These are phyloP conservation scores for Pythium sp. DNA, from an alignment of 352 stramenopile genomes.

Conservation along the genomic window DNA sequence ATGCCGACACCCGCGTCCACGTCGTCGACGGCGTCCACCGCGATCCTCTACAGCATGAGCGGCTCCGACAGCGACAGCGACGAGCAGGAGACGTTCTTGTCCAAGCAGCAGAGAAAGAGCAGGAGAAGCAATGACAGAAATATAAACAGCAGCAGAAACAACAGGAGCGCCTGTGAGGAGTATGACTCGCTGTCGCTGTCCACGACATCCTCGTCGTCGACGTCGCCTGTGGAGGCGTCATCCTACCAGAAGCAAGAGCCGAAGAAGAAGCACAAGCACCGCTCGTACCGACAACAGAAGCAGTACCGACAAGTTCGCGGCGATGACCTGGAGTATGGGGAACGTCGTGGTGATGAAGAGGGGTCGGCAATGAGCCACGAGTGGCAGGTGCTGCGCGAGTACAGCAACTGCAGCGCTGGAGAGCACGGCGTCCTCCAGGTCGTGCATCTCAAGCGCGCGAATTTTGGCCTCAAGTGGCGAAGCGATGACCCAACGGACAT, in stretches of 20 bases:
- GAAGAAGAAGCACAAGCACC: conserved; percentile 3
- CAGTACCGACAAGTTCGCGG: neutral
- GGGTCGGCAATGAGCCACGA: conserved; percentile 2
- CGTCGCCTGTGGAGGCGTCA: neutral
- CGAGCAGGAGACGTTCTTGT: conserved; percentile 9
- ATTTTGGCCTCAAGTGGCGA: conserved; percentile 53
- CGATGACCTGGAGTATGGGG: conserved; percentile 11
- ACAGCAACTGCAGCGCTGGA: neutral
- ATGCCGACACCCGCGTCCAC: conserved; percentile 14
- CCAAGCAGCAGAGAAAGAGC: neutral
- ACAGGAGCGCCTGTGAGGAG: neutral
- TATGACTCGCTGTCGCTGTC: neutral
- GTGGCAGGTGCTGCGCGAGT: conserved; percentile 20
- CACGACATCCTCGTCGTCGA: neutral
- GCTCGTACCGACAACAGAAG: neutral
- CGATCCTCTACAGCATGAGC: conserved; percentile 6
- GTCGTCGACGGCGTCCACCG: conserved; percentile 10
- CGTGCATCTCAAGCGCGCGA: conserved; percentile 51
- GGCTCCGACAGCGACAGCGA: conserved; percentile 12
- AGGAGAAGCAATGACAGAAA: neutral
- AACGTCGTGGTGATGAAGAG: neutral
- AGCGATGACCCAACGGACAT: neutral
- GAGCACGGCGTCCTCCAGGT: conserved; percentile 32
- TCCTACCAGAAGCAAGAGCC: neutral
- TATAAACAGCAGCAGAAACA: neutral